These are phyloP conservation scores for Populus tomentosa DNA, from an alignment of 441 rosid species.

Conservation along the genomic window DNA sequence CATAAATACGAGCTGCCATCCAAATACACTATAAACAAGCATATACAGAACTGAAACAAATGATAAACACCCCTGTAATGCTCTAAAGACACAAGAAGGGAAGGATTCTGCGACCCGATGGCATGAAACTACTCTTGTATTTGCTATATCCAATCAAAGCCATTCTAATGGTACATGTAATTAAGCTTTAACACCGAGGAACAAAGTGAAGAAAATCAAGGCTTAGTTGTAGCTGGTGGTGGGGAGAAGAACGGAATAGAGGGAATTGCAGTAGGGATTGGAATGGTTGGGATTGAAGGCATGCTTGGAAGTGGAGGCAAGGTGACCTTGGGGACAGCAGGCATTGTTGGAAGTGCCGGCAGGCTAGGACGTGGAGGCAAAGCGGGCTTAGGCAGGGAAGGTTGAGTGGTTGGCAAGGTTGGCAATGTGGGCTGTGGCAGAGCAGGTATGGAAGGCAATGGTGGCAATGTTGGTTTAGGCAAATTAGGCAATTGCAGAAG, in stretches of 20 bases:
- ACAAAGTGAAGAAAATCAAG: neutral
- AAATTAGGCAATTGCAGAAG: constrained; percentile 23
- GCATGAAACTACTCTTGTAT: too few species aligned
- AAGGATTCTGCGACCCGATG: too few species aligned
- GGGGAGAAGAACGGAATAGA: neutral
- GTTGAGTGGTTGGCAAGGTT: constrained; percentile 20
- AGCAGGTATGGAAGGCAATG: constrained; percentile 18
- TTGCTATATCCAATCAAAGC: neutral
- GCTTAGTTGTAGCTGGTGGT: neutral
- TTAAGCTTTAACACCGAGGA: neutral
- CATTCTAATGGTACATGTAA: neutral
- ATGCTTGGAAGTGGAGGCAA: constrained; percentile 20
- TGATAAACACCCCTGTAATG: neutral
- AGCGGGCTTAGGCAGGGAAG: constrained; percentile 16
- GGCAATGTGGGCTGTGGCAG: constrained; percentile 29
- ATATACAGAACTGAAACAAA: neutral
- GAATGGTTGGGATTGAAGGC: neutral
- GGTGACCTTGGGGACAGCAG: constrained; percentile 12
- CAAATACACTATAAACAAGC: neutral
- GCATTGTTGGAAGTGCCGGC: constrained; percentile 8
- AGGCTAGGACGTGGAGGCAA: constrained; percentile 26
- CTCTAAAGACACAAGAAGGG: neutral
- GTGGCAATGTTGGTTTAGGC: constrained; percentile 18
- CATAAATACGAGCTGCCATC: too few species aligned
- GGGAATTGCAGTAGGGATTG: neutral